A percentile compares a stretch with the other conserved stretches of the same genome.
These are phyloP conservation scores for Tagetes erecta DNA, from an alignment of 129 eudicot genomes.

Conservation along the genomic window DNA sequence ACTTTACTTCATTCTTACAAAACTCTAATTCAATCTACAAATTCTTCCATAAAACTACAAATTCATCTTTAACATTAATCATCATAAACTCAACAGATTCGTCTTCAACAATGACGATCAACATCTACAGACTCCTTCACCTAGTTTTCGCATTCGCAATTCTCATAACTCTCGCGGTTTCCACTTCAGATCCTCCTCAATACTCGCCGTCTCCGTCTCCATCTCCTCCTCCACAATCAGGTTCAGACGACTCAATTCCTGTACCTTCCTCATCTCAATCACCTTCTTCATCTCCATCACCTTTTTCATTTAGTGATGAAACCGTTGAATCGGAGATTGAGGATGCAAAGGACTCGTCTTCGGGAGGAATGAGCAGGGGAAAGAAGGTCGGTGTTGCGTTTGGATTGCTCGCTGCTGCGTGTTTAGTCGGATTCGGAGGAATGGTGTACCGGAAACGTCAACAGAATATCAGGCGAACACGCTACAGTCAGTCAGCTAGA, in stretches of 20 bases:
- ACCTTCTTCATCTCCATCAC: conserved; percentile 21
- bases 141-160: conserved; percentile 13
- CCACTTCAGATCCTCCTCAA: conserved; percentile 22
- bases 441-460: conserved; percentile 54
- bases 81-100: background rate
- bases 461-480: conserved; percentile 52
- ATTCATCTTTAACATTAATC: conserved; percentile 1
- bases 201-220: conserved; percentile 41
- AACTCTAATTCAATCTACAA: background rate
- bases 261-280: conserved; percentile 13
- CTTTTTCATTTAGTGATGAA: conserved; percentile 19
- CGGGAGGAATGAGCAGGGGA: conserved; percentile 51
- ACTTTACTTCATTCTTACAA: conserved; percentile 29
- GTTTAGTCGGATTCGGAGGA: conserved; percentile 45
- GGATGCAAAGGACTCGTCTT: conserved; percentile 16
- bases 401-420: conserved; percentile 49
- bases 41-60: conserved; percentile 1
- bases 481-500: conserved; percentile 50
- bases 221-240: conserved; percentile 32
- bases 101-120: conserved; percentile 34
- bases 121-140: conserved; percentile 15
- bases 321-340: conserved; percentile 2
- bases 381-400: conserved; percentile 59
- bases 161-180: conserved; percentile 17
- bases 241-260: conserved; percentile 25